Evolutionary conservation across 176 grass and related monocot genomes (phyloP), one percentile per base, ranked within the genome.

Genomic region (Echinochloa phyllopogon): DNA sequence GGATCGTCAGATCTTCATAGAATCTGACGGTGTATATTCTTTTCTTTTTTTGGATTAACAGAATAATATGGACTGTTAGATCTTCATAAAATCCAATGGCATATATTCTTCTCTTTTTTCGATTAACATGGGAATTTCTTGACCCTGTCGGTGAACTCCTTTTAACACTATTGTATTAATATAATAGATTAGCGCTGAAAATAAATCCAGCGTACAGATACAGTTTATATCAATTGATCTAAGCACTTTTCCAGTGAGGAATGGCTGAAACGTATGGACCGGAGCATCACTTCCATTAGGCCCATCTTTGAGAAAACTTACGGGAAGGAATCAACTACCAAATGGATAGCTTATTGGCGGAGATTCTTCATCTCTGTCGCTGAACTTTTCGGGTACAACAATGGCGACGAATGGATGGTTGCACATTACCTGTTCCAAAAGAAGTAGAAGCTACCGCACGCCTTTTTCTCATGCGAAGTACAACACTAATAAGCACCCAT

Each of bases 381-480:
- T 14, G 96, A 96, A 69, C 96, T 96, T 75, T 98, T 96, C 42
- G 84, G 86, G 38, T 99, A 96, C 86, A 99, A 91, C 70, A 92
- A 99, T 75, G 96, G 96, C 8, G 93, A 96, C 15, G 96, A 99
- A 76, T 99, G 93, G 96, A 96, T 96, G 96, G 91, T 94, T 71
- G 86, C 93, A 20, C 93, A 81, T 55, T 94, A 82, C 82, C 80
- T 99, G 59, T 94, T 96, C 36, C 87, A 62, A 64, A 99, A 92
- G 80, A 96, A 96, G 83, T 95, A 94, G 65, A 84, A 50, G 72
- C n/a, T 72, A 27, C 23, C 8, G 6, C 61, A 62, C 4, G 12
- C 42, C 50, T 67, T 68, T 59, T 38, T 24, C 21, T 74, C 15
- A 74, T 78, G 2, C 69, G 51, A 42, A 41, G 1, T 17, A 45